Conservation (phyloP, 1,284 basidiomycete genomes). For the Ganoderma lucidum region DNA sequence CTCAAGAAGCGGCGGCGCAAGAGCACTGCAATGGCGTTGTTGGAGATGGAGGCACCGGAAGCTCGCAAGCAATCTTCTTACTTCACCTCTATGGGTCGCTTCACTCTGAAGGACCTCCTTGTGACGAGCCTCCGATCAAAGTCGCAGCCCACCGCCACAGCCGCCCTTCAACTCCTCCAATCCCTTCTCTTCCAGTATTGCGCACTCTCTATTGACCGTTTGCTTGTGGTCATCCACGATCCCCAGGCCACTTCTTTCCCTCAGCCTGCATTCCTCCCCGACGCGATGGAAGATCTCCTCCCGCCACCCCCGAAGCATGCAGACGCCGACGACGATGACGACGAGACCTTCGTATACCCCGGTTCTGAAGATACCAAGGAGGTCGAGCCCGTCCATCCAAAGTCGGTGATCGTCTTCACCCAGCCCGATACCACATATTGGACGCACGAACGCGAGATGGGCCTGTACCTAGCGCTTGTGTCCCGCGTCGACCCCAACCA, state of each 20-base stretch:
- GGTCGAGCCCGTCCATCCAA: conserved; percentile 20
- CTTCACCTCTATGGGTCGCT: conserved; percentile 86
- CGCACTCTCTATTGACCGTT: conserved; percentile 65
- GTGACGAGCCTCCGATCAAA: conserved; percentile 79
- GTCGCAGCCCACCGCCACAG: conserved; percentile 69
- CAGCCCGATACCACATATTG: conserved; percentile 77
- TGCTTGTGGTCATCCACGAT: conserved; percentile 77
- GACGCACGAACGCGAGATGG: conserved; percentile 85
- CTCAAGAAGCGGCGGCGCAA: conserved; percentile 65
- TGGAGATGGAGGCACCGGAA: conserved; percentile 85
- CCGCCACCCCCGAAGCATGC: conserved; percentile 7
- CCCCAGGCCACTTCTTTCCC: conserved; percentile 80
- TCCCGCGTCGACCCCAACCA: conserved; percentile 82
- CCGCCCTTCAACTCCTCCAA: conserved; percentile 83
- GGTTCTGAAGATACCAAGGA: conserved; percentile 48
- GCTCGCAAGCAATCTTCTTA: conserved; percentile 77
- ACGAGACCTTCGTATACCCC: conserved; percentile 75
- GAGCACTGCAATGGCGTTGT: conserved; percentile 84
- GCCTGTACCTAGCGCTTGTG: conserved; percentile 82
- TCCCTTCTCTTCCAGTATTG: conserved; percentile 80
- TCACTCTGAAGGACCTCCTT: conserved; percentile 90
- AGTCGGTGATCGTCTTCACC: conserved; percentile 47
- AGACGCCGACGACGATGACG: conserved; percentile 55
- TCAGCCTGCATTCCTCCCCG: conserved; percentile 54
- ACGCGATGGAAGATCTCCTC: conserved; percentile 26